Evolutionary conservation across 768 basidiomycete genomes (phyloP), one percentile per base, ranked within the genome.

Genomic region (Dictyophora rubrovolvata): DNA sequence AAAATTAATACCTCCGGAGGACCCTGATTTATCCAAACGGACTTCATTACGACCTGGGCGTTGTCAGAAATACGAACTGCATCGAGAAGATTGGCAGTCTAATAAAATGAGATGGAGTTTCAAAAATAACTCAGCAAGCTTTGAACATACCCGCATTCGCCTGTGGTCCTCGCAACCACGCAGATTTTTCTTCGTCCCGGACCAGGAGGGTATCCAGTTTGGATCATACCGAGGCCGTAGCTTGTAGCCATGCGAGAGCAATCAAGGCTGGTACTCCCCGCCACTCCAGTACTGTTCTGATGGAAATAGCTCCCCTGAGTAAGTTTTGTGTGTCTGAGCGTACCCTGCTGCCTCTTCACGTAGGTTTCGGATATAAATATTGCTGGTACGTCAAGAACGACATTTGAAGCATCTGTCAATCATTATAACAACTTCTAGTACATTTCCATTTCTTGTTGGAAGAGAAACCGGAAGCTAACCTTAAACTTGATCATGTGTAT

Each of bases 191-290:
- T 56, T 60, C 17, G 23, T 60, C 52, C 7, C 18, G 14, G 34
- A 34, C 74, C 74, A 75, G 1, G 72, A 74, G 0, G 71, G 69
- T 7, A 64, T 57, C 73, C 73, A 74, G 33, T 65, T 67, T 0
- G 67, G 73, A 37, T 22, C 52, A 55, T 70, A 74, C 1, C 75
- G 65, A 1, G 69, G 63, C 1, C 70, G 69, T 2, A 76, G 66
- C 11, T 62, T 51, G 59, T 74, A 75, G 14, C 73, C 70, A 33
- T 61, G 61, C 8, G 64, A 63, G n/a, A 65, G 55, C 3, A 73
- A 61, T 71, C 72, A 73, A 1, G 53, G n/a, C 48, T 70, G 68
- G 55, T 66, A 67, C 36, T 65, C 63, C 1, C 64, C n/a, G n/a
- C n/a, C n/a, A n/a, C n/a, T 35, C 68, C 70, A 70, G 53, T 5